Base-by-base conservation (phyloP, 2,329 filamentous ascomycete species). In the Juglanconis oblonga region DNA sequence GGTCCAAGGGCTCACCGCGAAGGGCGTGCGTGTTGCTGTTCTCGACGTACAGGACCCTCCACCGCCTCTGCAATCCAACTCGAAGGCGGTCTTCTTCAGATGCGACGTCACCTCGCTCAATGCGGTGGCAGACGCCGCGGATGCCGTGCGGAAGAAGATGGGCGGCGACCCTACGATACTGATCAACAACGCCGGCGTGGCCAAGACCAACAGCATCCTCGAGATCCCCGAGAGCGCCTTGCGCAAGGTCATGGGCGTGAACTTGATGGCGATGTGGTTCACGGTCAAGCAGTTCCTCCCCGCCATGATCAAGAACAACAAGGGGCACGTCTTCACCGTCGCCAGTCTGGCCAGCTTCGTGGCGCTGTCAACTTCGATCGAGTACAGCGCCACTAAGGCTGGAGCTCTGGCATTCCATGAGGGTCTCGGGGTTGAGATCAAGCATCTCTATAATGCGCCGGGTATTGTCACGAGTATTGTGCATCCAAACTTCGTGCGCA, bases 261-360 rank as follows among this genome's bases (percentile, higher is more conserved):
- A 62, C 14, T n/a, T 62, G 11, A 44, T 62, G 52, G 56, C 60
- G 13, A 14, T 52, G 0, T 86, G 83, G 74, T 81, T 79, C 71
- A 76, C 85, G 8, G 73, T 79, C 1, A 80, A 82, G 66, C 77
- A 83, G 61, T 87, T 87, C 69, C 72, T 87, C 0, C 85, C 85
- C 0, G 66, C 70, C 49, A 85, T 87, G 77, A 71, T 84, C 44
- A 65, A 70, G n/a, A 65, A 68, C 3, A 83, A 87, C 71, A 85
- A 87, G 71, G 85, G 85, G 32, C 84, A 86, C 75, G 69, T 87
- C 45, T 80, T 87, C 44, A 87, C 83, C 0, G 76, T 87, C 36
- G 82, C 85, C 11, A 81, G 78, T 11, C 73, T 83, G 44, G 83
- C 84, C 0, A 81, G 78, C 31, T 85, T 81, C 67, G 64, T 81